Conservation (phyloP, 2,329 filamentous ascomycete species). For the Hypoxylon sp. region DNA sequence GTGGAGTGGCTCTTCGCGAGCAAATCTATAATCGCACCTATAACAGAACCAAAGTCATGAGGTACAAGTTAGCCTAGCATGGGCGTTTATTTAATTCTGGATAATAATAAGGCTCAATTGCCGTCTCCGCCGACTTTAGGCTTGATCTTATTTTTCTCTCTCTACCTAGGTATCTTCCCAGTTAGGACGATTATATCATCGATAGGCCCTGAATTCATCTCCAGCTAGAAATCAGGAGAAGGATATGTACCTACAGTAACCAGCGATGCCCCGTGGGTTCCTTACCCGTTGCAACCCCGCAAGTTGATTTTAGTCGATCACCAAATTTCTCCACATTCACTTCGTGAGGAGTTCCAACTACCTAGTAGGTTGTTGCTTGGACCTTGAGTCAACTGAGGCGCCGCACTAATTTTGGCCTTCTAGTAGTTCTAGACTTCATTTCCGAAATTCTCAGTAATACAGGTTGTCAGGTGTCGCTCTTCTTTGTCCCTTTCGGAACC, state of each 20-base stretch:
- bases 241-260: slow-evolving; percentile 39
- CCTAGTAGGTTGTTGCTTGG: slow-evolving; percentile 11
- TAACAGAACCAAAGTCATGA: slow-evolving; percentile 7
- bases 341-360: slow-evolving; percentile 27
- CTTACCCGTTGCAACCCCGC: slow-evolving; percentile 38
- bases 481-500: slow-evolving; percentile 38
- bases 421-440: slow-evolving; percentile 43
- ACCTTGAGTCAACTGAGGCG: slow-evolving; percentile 26
- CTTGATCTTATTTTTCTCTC: slow-evolving; percentile 29
- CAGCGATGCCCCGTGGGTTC: slow-evolving; percentile 24
- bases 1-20: slow-evolving; percentile 8
- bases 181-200: slow-evolving; percentile 33
- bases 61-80: slow-evolving; percentile 17
- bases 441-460: slow-evolving; percentile 28
- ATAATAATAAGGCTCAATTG: slow-evolving; percentile 46
- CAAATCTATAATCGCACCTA: background rate
- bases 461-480: slow-evolving; percentile 28
- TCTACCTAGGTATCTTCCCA: slow-evolving; percentile 19
- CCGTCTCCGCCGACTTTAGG: slow-evolving; percentile 37
- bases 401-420: slow-evolving; percentile 28
- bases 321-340: slow-evolving; percentile 39
- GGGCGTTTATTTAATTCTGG: slow-evolving; percentile 40
- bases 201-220: slow-evolving; percentile 14
- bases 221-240: slow-evolving; percentile 27
- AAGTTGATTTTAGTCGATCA: slow-evolving; percentile 38